Evolutionary conservation across 805 yeast genomes (phyloP), one percentile per base, ranked within the genome.

Genomic region (Candida hungchunana): DNA sequence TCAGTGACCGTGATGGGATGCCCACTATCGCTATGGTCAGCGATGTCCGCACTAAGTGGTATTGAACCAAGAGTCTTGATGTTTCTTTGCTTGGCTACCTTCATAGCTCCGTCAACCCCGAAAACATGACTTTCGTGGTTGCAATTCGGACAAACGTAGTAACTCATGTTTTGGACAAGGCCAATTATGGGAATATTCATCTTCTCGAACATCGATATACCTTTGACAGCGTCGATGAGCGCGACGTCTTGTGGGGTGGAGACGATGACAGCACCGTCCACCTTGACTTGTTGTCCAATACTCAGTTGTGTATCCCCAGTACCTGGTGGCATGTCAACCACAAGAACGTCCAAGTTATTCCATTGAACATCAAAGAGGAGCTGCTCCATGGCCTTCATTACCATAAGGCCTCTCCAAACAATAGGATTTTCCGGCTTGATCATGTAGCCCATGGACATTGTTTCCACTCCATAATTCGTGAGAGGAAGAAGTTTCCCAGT

Each of bases 401-500:
- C 89, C 77, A 86, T 77, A 27, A 85, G 59, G 0, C 95, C 95
- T 36, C 95, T 65, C 95, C 95, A 86, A 0, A 81, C 90, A 5
- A 86, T 71, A 0, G 88, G 81, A 20, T 77, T 75, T 31, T 73
- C 78, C 7, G 81, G 81, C 2, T 70, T 58, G 2, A 85, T 72
- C 46, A 86, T 62, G 50, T 79, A 85, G 0, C 95, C 95, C 94
- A 86, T 86, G 0, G 94, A 84, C 95, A 86, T 86, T 6, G 88
- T 74, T 46, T 82, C 79, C 3, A 86, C 54, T 0, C 95, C 95
- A 45, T 79, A 83, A 53, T 83, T 85, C 9, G 67, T 56, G 47
- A 84, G 57, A 0, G 95, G 95, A 0, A 79, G 52, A 3, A 85
- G 61, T 46, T 71, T 70, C 0, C 87, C 85, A 2, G 53, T 53